Evolutionary conservation across 805 yeast species (phyloP), one percentile per base, ranked within the genome.

Genomic region (Saccharomycopsis lassenensis): DNA sequence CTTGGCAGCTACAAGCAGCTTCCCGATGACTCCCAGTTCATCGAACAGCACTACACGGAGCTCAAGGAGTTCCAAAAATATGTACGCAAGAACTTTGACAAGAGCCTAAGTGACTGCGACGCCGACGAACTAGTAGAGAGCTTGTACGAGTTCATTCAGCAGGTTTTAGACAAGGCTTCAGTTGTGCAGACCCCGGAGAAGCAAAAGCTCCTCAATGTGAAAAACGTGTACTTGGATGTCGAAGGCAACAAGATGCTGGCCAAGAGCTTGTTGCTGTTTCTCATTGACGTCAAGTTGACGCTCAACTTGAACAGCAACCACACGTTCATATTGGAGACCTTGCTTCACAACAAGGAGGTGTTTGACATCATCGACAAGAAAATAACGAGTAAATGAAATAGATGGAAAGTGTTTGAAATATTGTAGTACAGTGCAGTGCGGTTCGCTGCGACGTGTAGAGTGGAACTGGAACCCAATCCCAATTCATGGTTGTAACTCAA

Each of bases 261-360:
- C 10, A 53, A 54, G 27, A 47, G 56, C 25, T 59, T 56, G 37
- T 39, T 53, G 6, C 58, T 59, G 32, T 62, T 69, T 39, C 50
- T 65, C 5, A 53, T 54, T 22, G 67, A 63, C 30, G 57, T 69
- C 31, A 59, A 60, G 46, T 48, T 61, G 39, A 58, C 75, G 23
- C 51, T 69, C 29, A 52, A 56, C 12, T 46, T 70, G 23, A 77
- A 77, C 46, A 77, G 79, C 12, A 78, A 77, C 1, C 68, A 73
- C 46, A 60, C 77, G 2, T 69, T 68, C 35, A 62, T 71, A 8
- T 62, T 77, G 47, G 85, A 77, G 47, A 59, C 77, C 1, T 49
- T 77, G 28, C 48, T 72, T 15, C 66, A 69, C 34, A 71, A 69
- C 42, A 70, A 69, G 36, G 49, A 54, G 39, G 58, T 60, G 7